Evolutionary conservation across 352 stramenopile genomes (phyloP).

Genomic region (Globisporangium takayamanum): DNA sequence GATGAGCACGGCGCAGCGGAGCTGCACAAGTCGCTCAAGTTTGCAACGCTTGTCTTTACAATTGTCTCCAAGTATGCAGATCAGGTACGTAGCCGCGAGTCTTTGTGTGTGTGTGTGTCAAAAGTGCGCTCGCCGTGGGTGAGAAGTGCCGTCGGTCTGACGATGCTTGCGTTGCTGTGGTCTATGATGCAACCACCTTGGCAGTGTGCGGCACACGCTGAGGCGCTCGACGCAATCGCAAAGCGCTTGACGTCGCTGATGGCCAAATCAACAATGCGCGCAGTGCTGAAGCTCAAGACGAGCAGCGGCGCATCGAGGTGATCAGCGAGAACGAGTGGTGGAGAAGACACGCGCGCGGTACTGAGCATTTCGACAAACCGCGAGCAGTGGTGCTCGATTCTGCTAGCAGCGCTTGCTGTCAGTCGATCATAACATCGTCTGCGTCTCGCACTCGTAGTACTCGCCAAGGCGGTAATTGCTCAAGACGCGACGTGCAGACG

Average conservation of each 20-base stretch:
- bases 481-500: constrained; percentile 31
- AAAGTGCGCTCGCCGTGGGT: neutral
- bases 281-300: constrained; percentile 53
- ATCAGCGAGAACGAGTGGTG: neutral
- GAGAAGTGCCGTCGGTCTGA: neutral
- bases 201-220: constrained; percentile 31
- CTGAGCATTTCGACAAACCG: too few relatives aligned
- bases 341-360: neutral
- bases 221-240: constrained; percentile 37
- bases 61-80: constrained; percentile 56
- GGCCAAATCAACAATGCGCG: constrained; percentile 58
- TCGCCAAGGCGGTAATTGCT: constrained; percentile 54
- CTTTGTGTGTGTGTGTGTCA: neutral
- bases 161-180: neutral
- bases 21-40: constrained; percentile 43
- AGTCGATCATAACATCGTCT: constrained; percentile 16
- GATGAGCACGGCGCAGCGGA: constrained; percentile 17
- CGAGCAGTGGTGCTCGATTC: neutral
- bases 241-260: constrained; percentile 47
- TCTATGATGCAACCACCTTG: too few relatives aligned
- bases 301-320: neutral
- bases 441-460: constrained; percentile 56
- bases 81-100: constrained; percentile 10
- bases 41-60: constrained; percentile 58
- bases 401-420: too few relatives aligned